phyloP scores from a whole-genome alignment of 345 rosid genomes.

The Eucalyptus shirleyi region DNA sequence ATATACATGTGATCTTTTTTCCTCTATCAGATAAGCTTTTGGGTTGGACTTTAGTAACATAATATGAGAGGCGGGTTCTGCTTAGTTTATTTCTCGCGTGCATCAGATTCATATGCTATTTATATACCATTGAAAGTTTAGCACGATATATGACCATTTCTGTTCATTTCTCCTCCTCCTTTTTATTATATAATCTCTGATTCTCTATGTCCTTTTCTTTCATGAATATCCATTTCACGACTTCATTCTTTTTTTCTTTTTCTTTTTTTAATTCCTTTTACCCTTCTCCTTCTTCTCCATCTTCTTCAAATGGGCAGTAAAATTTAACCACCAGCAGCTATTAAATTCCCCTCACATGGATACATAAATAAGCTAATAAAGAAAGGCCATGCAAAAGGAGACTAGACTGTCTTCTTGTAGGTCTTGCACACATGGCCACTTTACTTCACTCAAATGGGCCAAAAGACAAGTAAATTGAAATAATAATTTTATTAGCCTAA shows the following conservation, averaged over 20 bases:
- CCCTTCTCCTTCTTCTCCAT: background rate
- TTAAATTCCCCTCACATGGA: background rate
- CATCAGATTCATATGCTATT: background rate
- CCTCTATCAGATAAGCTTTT: rapidly evolving
- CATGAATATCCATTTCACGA: background rate
- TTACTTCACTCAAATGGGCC: background rate
- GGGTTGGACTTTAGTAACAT: background rate
- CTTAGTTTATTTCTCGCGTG: rapidly evolving
- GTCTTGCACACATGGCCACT: background rate
- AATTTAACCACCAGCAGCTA: background rate
- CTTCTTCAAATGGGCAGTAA: background rate
- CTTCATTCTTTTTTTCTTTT: background rate
- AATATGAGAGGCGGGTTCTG: rapidly evolving
- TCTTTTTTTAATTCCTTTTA: too few species aligned
- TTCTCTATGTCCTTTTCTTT: background rate
- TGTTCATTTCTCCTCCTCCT: background rate
- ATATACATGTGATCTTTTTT: background rate
- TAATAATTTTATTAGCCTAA: background rate
- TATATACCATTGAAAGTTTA: background rate
- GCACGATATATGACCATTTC: background rate
- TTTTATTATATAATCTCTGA: background rate
- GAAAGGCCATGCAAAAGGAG: background rate
- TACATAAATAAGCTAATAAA: background rate
- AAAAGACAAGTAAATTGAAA: background rate
- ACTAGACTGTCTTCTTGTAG: background rate